Evolutionary conservation across 176 grass and related monocot genomes (phyloP).

Genomic region (Rhipidocladum racemiflorum): DNA sequence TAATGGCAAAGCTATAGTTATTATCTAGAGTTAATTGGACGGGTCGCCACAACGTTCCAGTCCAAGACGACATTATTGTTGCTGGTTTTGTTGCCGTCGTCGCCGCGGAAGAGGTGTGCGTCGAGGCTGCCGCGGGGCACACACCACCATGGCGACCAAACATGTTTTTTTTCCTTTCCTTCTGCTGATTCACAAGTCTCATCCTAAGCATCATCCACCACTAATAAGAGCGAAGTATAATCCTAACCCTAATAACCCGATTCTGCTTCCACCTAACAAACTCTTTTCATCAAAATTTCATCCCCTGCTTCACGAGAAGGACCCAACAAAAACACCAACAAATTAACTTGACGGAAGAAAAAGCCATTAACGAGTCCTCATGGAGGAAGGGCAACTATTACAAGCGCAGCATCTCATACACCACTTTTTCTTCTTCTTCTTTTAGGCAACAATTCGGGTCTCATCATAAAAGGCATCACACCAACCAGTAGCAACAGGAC

Average conservation of each 20-base stretch:
- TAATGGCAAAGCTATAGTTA: no score
- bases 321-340: no score
- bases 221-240: no score
- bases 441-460: not conserved
- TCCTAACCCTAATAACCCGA: no score
- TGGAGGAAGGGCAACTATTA: not conserved
- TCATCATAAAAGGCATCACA: constrained; percentile 16
- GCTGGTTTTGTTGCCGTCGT: no score
- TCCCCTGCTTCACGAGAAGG: not conserved
- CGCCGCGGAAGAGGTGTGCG: constrained; percentile 36
- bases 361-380: not conserved
- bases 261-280: not conserved
- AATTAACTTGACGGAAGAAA: no score
- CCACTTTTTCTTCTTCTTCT: not conserved
- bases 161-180: no score
- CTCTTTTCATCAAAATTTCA: not conserved
- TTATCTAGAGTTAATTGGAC: no score
- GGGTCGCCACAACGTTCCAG: no score
- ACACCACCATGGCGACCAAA: no score
- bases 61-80: not conserved
- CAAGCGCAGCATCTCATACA: constrained; percentile 4
- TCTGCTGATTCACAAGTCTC: no score
- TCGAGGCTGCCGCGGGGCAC: constrained; percentile 47
- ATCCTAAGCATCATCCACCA: no score
- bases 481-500: not conserved